Evolutionary conservation across 2,329 filamentous ascomycete genomes (phyloP).

Genomic region (Coleophoma eucalyptorum): DNA sequence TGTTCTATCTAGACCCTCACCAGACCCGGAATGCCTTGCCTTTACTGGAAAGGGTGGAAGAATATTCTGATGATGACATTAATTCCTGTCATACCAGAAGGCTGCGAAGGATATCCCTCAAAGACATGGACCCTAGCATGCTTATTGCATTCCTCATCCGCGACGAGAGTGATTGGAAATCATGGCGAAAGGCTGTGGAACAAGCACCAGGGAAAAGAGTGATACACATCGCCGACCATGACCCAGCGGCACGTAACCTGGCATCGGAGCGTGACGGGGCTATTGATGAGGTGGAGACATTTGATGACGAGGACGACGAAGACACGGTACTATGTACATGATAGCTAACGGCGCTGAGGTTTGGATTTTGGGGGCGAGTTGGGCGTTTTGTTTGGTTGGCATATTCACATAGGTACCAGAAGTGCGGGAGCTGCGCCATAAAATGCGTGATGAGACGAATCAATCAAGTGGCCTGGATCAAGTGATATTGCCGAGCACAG

Average conservation of each 20-base stretch:
- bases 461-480: too few species aligned
- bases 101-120: constrained; percentile 75
- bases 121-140: constrained; percentile 98
- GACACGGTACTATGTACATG: constrained; percentile 31
- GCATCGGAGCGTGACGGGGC: constrained; percentile 63
- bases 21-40: constrained; percentile 74
- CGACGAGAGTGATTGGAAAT: constrained; percentile 76
- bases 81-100: constrained; percentile 84
- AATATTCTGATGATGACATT: constrained; percentile 70
- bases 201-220: constrained; percentile 79
- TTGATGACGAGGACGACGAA: constrained; percentile 67
- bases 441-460: too few species aligned
- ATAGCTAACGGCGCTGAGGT: not conserved
- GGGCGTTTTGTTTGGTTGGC: not conserved
- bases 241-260: constrained; percentile 52
- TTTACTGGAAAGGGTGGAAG: constrained; percentile 49
- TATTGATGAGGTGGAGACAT: constrained; percentile 83
- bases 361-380: not conserved
- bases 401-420: not conserved
- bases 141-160: constrained; percentile 87
- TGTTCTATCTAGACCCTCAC: constrained; percentile 96
- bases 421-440: too few species aligned
- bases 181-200: constrained; percentile 75
- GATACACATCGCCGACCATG: constrained; percentile 74
- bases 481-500: too few species aligned